Conservation (phyloP, 1,284 basidiomycete genomes). For the Abortiporus biennis region DNA sequence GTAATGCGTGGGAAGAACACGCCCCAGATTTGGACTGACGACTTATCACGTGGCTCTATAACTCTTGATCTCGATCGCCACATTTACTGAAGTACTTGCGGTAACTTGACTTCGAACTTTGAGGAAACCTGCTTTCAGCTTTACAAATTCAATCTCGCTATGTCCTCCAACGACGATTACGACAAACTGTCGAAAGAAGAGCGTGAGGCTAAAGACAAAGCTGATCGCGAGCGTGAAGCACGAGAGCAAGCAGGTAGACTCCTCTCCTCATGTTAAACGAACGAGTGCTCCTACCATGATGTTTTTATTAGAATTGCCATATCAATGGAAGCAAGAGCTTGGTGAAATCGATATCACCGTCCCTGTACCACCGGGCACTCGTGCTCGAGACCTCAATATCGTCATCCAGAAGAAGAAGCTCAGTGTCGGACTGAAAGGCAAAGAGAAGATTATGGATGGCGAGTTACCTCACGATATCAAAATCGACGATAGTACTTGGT, state of each 20-base stretch:
- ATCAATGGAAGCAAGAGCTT: slow-evolving; percentile 89
- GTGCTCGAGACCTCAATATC: slow-evolving; percentile 72
- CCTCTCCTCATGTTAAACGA: slow-evolving; percentile 14
- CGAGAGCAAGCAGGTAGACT: slow-evolving; percentile 81
- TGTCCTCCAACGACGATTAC: slow-evolving; percentile 47
- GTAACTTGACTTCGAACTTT: no score
- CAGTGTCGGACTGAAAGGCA: slow-evolving; percentile 80
- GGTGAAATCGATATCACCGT: slow-evolving; percentile 82
- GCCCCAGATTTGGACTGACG: neutral
- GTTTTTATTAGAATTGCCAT: slow-evolving; percentile 69
- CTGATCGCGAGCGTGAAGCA: slow-evolving; percentile 62
- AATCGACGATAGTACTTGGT: slow-evolving; percentile 97
- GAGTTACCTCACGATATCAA: slow-evolving; percentile 93
- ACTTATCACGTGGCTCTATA: no score
- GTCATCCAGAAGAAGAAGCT: slow-evolving; percentile 80
- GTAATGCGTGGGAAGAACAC: neutral
- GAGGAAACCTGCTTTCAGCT: no score
- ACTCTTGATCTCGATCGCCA: no score
- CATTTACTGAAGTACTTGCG: no score
- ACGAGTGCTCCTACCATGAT: neutral
- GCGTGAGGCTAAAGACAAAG: slow-evolving; percentile 65
- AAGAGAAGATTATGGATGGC: slow-evolving; percentile 83
- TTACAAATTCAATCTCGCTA: neutral
- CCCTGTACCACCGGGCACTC: slow-evolving; percentile 83
- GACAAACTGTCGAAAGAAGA: slow-evolving; percentile 79